Conservation (phyloP, 768 basidiomycete species). For the Gymnopilus dilepis region DNA sequence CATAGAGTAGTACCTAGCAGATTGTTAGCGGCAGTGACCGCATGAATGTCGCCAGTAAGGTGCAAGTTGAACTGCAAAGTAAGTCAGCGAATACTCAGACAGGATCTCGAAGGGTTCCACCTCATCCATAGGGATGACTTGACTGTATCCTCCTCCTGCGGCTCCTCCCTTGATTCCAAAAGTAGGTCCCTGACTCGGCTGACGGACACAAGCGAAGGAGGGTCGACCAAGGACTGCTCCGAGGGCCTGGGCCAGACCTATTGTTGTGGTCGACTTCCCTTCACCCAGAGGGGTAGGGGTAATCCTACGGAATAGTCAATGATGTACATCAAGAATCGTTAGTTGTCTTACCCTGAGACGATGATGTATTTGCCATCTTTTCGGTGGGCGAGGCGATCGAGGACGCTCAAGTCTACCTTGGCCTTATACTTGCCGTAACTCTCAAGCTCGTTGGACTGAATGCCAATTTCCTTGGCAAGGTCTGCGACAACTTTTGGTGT, state of each 20-base stretch:
- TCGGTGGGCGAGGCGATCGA: slow-evolving; percentile 84
- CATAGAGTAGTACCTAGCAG: slow-evolving; percentile 65
- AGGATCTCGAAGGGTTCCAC: slow-evolving; percentile 40
- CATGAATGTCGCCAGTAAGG: slow-evolving; percentile 96
- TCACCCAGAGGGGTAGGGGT: slow-evolving; percentile 97
- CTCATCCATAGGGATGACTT: slow-evolving; percentile 99
- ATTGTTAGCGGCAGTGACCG: slow-evolving; percentile 97
- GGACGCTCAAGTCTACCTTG: slow-evolving; percentile 89
- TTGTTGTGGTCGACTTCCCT: slow-evolving; percentile 98
- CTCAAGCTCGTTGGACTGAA: slow-evolving; percentile 87
- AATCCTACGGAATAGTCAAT: slow-evolving; percentile 57
- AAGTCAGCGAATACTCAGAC: not conserved
- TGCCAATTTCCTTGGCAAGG: slow-evolving; percentile 87
- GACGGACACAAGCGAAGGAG: slow-evolving; percentile 95
- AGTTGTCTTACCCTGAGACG: slow-evolving; percentile 75
- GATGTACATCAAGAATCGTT: not conserved
- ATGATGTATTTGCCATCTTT: slow-evolving; percentile 96
- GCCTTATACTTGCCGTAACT: slow-evolving; percentile 96
- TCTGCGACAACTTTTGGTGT: slow-evolving; percentile 87
- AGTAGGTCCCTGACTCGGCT: slow-evolving; percentile 98
- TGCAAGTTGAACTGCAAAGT: slow-evolving; percentile 86
- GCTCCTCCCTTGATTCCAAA: slow-evolving; percentile 99
- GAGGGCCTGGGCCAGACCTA: slow-evolving; percentile 94
- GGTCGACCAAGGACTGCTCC: slow-evolving; percentile 93
- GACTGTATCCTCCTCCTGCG: slow-evolving; percentile 97